Conservation (phyloP, 1,284 basidiomycete species). For the Melampsora larici-populina region DNA sequence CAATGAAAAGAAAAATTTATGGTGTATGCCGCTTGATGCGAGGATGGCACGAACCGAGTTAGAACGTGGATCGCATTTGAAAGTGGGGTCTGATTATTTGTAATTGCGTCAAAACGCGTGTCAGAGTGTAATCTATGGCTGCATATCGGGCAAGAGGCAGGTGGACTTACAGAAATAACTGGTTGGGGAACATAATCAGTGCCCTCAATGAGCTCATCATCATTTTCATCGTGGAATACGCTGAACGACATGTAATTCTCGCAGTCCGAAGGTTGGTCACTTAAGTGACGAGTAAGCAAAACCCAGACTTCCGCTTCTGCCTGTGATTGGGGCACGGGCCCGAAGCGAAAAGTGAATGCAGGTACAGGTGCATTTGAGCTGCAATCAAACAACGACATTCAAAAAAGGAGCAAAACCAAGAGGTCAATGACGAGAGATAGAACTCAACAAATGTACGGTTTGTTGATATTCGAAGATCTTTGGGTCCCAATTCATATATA, state of each 20-base stretch:
- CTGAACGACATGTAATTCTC: constrained; percentile 31
- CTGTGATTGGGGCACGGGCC: neutral
- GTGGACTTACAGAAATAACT: neutral
- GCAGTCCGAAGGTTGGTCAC: constrained; percentile 18
- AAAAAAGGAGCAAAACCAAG: neutral
- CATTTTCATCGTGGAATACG: constrained; percentile 27
- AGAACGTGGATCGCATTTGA: constrained; percentile 33
- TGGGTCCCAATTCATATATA: constrained; percentile 39
- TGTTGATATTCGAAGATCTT: constrained; percentile 24
- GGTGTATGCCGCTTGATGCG: constrained; percentile 2
- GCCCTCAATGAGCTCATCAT: neutral
- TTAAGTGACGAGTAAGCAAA: constrained; percentile 37
- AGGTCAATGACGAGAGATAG: neutral
- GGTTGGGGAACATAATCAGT: neutral
- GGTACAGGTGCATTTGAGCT: constrained; percentile 1
- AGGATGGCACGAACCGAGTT: constrained; percentile 4
- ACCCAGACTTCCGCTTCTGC: constrained; percentile 33
- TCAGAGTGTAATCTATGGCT: neutral
- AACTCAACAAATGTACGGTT: constrained; percentile 37
- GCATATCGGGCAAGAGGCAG: neutral
- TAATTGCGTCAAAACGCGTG: no score
- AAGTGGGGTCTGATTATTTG: constrained; percentile 16
- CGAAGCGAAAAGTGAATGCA: constrained; percentile 26
- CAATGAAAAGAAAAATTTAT: constrained; percentile 36
- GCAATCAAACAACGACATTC: neutral